Evolutionary conservation across 176 grass and related monocot genomes (phyloP).

Genomic region (Carex myosuroides): DNA sequence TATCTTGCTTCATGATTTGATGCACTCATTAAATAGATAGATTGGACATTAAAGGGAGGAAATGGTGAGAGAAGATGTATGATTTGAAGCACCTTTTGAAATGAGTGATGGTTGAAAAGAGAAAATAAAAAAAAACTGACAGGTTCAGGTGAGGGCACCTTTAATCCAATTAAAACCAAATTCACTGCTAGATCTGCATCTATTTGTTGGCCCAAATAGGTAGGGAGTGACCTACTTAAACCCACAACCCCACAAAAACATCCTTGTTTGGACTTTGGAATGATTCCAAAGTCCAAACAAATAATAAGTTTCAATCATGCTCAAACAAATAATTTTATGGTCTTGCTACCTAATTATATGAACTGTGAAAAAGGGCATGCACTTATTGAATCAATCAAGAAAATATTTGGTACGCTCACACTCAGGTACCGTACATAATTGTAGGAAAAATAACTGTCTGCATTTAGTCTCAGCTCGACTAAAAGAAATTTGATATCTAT

Average conservation of each 20-base stretch:
- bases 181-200: constrained; percentile 6
- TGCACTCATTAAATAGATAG: background rate
- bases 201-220: constrained; percentile 17
- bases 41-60: background rate
- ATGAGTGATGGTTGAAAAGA: background rate
- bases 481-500: too few relatives aligned
- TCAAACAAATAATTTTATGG: background rate
- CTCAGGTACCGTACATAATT: too few relatives aligned
- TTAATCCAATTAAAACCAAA: constrained; percentile 16
- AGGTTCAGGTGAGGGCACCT: background rate
- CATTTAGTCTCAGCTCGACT: too few relatives aligned
- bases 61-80: background rate
- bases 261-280: background rate
- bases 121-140: background rate
- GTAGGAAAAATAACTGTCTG: too few relatives aligned
- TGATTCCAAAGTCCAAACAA: too few relatives aligned
- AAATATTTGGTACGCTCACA: too few relatives aligned
- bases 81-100: background rate
- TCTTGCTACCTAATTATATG: background rate
- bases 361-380: too few relatives aligned
- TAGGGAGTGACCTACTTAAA: background rate
- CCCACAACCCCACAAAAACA: constrained; percentile 6
- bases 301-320: background rate
- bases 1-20: background rate
- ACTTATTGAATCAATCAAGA: too few relatives aligned